A percentile compares a stretch with the other conserved stretches of the same genome.
Conservation (phyloP, 2,329 filamentous ascomycete species). For the Diplodia mutila region DNA sequence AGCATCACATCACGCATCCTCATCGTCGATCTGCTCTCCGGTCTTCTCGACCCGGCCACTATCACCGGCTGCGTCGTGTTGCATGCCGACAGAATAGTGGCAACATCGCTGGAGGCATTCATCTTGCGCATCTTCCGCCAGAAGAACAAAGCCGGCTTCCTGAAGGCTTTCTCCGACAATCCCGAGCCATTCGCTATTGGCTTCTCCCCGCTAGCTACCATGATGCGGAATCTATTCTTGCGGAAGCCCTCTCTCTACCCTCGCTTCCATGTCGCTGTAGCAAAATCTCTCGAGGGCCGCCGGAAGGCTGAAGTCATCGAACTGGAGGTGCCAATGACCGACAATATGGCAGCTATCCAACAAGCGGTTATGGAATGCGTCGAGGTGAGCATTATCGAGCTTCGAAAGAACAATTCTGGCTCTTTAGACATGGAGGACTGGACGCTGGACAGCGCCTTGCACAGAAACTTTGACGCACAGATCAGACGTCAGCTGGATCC, state of each 20-base stretch:
- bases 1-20: slow-evolving; percentile 95
- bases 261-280: slow-evolving; percentile 88
- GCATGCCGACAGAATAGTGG: slow-evolving; percentile 83
- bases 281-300: slow-evolving; percentile 85
- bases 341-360: slow-evolving; percentile 90
- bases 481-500: slow-evolving; percentile 89
- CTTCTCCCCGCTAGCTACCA: slow-evolving; percentile 83
- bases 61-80: slow-evolving; percentile 86
- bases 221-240: slow-evolving; percentile 91
- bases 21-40: slow-evolving; percentile 90
- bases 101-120: slow-evolving; percentile 91
- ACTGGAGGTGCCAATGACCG: slow-evolving; percentile 93
- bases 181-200: slow-evolving; percentile 88
- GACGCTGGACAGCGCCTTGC: slow-evolving; percentile 90
- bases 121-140: slow-evolving; percentile 92
- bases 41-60: slow-evolving; percentile 76
- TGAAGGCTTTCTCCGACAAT: slow-evolving; percentile 94
- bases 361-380: slow-evolving; percentile 95
- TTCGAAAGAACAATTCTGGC: slow-evolving; percentile 87
- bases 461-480: slow-evolving; percentile 88
- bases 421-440: slow-evolving; percentile 90
- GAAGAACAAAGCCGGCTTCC: slow-evolving; percentile 89
- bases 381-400: slow-evolving; percentile 88
- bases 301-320: slow-evolving; percentile 97
- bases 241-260: slow-evolving; percentile 90